A percentile compares a stretch with the other conserved stretches of the same genome.
phyloP scores from a whole-genome alignment of 2,329 filamentous ascomycete species.

The Apiospora kogelbergensis region DNA sequence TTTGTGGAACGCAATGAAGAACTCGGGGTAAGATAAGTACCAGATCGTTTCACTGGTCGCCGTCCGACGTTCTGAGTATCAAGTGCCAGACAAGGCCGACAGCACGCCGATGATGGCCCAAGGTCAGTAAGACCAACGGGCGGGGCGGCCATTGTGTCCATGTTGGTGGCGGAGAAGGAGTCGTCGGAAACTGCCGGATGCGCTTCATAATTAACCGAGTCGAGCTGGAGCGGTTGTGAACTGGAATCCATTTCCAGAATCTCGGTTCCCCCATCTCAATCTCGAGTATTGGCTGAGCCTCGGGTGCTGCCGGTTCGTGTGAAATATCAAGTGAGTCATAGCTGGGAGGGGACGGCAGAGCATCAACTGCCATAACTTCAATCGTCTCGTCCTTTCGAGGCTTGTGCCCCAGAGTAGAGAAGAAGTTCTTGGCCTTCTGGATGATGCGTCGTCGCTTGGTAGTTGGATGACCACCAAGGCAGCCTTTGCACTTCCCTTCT shows the following conservation, averaged over 20 bases:
- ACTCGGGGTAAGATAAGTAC: slow-evolving; percentile 28
- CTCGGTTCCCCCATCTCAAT: slow-evolving; percentile 50
- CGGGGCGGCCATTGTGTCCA: background rate
- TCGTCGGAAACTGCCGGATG: slow-evolving; percentile 9
- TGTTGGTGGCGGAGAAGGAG: background rate
- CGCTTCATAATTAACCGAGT: slow-evolving; percentile 25
- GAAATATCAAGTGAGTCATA: slow-evolving; percentile 43
- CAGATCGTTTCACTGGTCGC: slow-evolving; percentile 23
- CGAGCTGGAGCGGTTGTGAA: slow-evolving; percentile 31
- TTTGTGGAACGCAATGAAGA: slow-evolving; percentile 37
- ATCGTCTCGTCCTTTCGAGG: slow-evolving; percentile 36
- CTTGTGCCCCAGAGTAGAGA: slow-evolving; percentile 52
- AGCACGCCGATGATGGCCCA: background rate
- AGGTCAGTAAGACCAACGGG: background rate
- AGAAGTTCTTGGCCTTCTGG: slow-evolving; percentile 54
- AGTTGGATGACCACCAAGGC: slow-evolving; percentile 44
- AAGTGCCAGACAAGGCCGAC: slow-evolving; percentile 30
- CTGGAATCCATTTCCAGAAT: slow-evolving; percentile 54
- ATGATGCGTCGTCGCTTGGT: slow-evolving; percentile 53
- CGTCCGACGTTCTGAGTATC: slow-evolving; percentile 27
- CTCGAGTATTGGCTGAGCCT: slow-evolving; percentile 21
- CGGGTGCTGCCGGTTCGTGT: slow-evolving; percentile 16
- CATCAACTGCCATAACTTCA: slow-evolving; percentile 32
- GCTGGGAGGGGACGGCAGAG: slow-evolving; percentile 40
- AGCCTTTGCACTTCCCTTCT: slow-evolving; percentile 51